These are phyloP conservation scores for Colletotrichum eleusines DNA, from an alignment of 2,329 filamentous ascomycete species.

Conservation along the genomic window DNA sequence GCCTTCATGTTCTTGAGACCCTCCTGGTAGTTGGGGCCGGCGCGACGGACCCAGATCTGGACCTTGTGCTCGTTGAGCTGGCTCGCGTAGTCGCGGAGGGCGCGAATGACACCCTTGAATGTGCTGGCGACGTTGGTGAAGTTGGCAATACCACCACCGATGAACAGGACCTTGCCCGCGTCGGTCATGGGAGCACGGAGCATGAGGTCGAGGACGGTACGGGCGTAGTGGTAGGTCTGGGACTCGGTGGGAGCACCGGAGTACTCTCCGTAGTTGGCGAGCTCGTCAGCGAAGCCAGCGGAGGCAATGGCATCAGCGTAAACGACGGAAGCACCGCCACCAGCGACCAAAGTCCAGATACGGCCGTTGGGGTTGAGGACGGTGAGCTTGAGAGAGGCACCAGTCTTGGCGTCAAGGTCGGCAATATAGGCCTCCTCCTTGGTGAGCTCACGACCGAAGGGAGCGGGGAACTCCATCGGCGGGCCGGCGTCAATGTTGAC, in stretches of 20 bases:
- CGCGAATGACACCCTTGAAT: conserved; percentile 99
- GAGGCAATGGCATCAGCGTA: conserved; percentile 99
- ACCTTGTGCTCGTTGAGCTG: conserved; percentile 95
- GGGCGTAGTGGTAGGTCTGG: conserved; percentile 99
- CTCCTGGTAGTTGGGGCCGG: conserved; percentile 99
- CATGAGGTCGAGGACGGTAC: conserved; percentile 97
- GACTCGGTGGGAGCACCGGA: conserved; percentile 98
- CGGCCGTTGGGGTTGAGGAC: conserved; percentile 92
- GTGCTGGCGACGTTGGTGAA: conserved; percentile 99
- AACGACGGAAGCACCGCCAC: conserved; percentile 99
- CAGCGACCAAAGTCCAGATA: conserved; percentile 97
- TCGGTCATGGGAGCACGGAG: conserved; percentile 86
- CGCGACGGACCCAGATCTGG: conserved; percentile 92
- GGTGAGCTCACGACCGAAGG: conserved; percentile 97
- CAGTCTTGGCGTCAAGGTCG: conserved; percentile 98
- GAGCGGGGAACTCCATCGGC: conserved; percentile 98
- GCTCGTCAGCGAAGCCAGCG: conserved; percentile 92
- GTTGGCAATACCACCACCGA: conserved; percentile 99
- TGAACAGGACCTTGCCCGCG: conserved; percentile 98
- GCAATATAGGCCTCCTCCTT: conserved; percentile 99
- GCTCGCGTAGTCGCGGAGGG: conserved; percentile 88
- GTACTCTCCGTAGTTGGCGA: conserved; percentile 99
- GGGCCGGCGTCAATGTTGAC: conserved; percentile 96
- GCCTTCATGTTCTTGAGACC: conserved; percentile 99
- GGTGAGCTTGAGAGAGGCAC: conserved; percentile 97